phyloP scores from a whole-genome alignment of 176 grass and related monocot species.

The Oryza meridionalis region DNA sequence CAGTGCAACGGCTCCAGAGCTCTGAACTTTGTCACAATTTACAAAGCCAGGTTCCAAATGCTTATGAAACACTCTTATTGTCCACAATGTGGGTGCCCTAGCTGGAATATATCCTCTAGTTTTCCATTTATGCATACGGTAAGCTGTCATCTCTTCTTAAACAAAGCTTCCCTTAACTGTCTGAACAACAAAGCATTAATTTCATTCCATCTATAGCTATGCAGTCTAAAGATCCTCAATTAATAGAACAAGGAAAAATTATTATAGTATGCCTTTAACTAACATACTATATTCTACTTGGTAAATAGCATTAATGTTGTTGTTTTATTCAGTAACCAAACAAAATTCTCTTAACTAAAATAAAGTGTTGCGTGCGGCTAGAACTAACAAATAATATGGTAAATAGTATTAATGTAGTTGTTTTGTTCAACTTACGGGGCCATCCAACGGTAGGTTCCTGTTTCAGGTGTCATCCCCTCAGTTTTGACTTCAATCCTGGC shows the following conservation, averaged over 20 bases:
- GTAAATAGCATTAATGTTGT: neutral
- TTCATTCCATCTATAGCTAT: neutral
- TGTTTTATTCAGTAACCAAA: neutral
- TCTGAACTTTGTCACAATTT: neutral
- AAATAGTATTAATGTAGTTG: neutral
- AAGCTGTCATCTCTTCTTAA: neutral
- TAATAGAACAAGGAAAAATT: neutral
- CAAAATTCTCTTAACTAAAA: neutral
- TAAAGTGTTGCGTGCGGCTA: neutral
- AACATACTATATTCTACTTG: neutral
- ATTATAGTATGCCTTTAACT: neutral
- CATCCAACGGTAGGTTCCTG: constrained; percentile 75
- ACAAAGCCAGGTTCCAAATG: neutral
- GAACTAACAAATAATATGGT: neutral
- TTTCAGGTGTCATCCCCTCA: constrained; percentile 70
- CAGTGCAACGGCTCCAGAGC: neutral
- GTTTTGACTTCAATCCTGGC: constrained; percentile 61
- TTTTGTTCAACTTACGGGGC: constrained; percentile 57
- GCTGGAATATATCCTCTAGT: neutral
- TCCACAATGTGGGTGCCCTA: neutral
- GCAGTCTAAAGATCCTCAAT: neutral
- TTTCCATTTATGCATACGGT: neutral
- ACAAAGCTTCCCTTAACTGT: neutral
- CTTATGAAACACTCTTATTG: neutral
- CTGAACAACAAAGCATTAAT: neutral